Conservation (phyloP, 2,329 filamentous ascomycete genomes). For the Fusarium hainanense region DNA sequence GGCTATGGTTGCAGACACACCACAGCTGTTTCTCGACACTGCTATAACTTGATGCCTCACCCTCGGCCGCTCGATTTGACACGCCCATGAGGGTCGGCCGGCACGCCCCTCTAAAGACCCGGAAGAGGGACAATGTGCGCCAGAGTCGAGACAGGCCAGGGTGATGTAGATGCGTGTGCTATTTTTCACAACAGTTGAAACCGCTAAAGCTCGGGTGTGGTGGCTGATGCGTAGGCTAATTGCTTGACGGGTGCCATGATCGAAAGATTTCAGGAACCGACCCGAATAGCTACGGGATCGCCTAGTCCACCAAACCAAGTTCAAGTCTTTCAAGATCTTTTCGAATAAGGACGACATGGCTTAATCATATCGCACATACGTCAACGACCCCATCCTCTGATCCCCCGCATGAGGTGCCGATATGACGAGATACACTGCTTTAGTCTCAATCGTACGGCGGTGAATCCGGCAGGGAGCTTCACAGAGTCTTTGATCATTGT, state of each 20-base stretch:
- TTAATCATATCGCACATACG: constrained; percentile 30
- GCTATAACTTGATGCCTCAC: constrained; percentile 32
- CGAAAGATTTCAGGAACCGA: constrained; percentile 36
- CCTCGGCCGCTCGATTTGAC: constrained; percentile 21
- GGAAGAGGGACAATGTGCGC: constrained; percentile 28
- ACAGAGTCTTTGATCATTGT: constrained; percentile 8
- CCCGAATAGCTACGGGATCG: constrained; percentile 41
- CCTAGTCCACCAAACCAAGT: constrained; percentile 27
- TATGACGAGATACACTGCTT: constrained; percentile 4
- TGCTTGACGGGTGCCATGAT: constrained; percentile 35
- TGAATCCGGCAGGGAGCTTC: constrained; percentile 3
- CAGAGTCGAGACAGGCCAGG: constrained; percentile 28
- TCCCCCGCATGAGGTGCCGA: constrained; percentile 39
- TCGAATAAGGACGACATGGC: constrained; percentile 24
- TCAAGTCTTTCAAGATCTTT: constrained; percentile 32
- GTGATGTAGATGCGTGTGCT: constrained; percentile 40
- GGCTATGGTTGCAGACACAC: constrained; percentile 40
- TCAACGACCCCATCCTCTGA: constrained; percentile 37
- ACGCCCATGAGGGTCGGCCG: constrained; percentile 26
- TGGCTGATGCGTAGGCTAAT: constrained; percentile 35
- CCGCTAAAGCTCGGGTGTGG: constrained; percentile 40
- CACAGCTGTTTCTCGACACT: constrained; percentile 30
- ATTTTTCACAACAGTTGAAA: constrained; percentile 48
- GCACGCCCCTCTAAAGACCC: constrained; percentile 33
- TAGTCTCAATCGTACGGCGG: constrained; percentile 22